Evolutionary conservation across 192 early-diverging fungal species (phyloP).

Genomic region (Coemansia sp.): DNA sequence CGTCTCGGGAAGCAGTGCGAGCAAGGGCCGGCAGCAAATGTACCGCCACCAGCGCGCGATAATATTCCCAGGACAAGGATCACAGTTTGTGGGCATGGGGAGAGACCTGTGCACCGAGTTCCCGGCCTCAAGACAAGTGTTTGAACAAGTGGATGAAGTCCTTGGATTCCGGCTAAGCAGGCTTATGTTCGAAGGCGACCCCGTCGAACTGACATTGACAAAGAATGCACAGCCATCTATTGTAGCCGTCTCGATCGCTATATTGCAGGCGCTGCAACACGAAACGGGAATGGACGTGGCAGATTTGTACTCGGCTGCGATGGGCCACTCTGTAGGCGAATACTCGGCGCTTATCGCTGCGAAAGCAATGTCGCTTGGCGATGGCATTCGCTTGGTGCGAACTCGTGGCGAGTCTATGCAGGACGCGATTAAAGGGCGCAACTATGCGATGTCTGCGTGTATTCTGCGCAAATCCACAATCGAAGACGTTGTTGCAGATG

Average conservation of each 20-base stretch:
- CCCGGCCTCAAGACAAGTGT: constrained; percentile 69
- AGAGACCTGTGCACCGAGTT: constrained; percentile 79
- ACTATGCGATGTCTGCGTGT: constrained; percentile 88
- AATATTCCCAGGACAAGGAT: constrained; percentile 68
- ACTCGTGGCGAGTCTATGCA: constrained; percentile 89
- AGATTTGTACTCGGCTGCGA: constrained; percentile 70
- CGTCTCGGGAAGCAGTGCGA: background rate
- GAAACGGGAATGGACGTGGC: constrained; percentile 78
- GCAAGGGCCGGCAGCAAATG: constrained; percentile 20
- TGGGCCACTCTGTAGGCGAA: constrained; percentile 95
- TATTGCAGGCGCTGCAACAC: constrained; percentile 76
- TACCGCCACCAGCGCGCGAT: constrained; percentile 46
- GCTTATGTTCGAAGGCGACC: constrained; percentile 88
- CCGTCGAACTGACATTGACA: constrained; percentile 62
- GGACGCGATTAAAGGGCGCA: constrained; percentile 63
- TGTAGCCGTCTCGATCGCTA: constrained; percentile 84
- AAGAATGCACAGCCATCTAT: constrained; percentile 91
- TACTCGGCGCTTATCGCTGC: constrained; percentile 78
- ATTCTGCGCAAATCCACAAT: constrained; percentile 73
- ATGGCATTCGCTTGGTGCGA: constrained; percentile 85
- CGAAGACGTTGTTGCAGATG: constrained; percentile 62
- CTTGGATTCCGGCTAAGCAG: constrained; percentile 67
- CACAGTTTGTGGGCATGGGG: constrained; percentile 91
- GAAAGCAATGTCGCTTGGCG: constrained; percentile 62
- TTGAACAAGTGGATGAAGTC: constrained; percentile 90